phyloP scores from a whole-genome alignment of 768 basidiomycete species.

The Lenzites betulinus region DNA sequence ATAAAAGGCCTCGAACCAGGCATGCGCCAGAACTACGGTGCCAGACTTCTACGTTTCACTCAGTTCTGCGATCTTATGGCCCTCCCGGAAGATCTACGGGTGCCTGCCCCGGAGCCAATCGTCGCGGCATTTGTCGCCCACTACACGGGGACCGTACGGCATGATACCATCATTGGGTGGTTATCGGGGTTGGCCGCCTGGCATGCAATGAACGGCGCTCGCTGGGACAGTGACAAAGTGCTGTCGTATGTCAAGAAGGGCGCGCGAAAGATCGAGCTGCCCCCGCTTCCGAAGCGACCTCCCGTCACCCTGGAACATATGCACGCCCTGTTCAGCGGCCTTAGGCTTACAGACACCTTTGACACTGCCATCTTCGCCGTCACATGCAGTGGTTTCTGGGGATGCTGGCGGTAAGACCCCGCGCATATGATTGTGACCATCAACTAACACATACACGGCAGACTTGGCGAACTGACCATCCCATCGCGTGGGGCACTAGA shows the following conservation, averaged over 20 bases:
- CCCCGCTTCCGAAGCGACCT: constrained; percentile 21
- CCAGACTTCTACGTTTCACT: constrained; percentile 36
- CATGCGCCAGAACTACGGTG: constrained; percentile 29
- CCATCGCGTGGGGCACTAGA: too few species aligned
- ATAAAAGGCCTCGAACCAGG: not conserved
- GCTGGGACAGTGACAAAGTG: constrained; percentile 36
- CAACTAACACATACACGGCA: too few species aligned
- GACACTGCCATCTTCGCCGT: constrained; percentile 40
- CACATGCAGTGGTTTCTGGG: constrained; percentile 38
- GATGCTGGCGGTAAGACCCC: constrained; percentile 23
- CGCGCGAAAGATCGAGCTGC: constrained; percentile 28
- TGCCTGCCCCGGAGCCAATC: constrained; percentile 34
- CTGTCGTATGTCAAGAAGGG: constrained; percentile 9
- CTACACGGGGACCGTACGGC: constrained; percentile 5
- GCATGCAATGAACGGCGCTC: constrained; percentile 38
- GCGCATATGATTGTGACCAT: too few species aligned
- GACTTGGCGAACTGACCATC: too few species aligned
- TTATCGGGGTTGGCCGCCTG: constrained; percentile 37
- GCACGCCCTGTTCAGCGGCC: constrained; percentile 15
- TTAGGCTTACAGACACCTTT: constrained; percentile 31
- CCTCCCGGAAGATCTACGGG: constrained; percentile 32
- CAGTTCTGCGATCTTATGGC: constrained; percentile 40
- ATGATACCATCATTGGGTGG: constrained; percentile 35
- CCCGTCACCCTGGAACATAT: constrained; percentile 42
- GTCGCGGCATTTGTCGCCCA: constrained; percentile 33